phyloP scores from a whole-genome alignment of 805 yeast species.

The Zygosaccharomyces lentus region DNA sequence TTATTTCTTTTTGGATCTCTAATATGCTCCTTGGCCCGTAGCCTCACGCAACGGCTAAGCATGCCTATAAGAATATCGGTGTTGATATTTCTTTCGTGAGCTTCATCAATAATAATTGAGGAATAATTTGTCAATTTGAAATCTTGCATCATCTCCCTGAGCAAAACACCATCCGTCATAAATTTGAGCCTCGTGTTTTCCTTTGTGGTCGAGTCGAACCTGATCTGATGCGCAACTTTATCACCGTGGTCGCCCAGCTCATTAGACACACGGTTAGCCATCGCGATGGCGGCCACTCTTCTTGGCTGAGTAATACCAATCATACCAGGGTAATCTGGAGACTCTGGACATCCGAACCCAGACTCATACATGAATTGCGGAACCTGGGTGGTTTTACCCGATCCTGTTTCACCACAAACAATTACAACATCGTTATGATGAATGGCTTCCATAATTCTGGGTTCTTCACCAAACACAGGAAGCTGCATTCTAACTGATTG shows the following conservation, averaged over 20 bases:
- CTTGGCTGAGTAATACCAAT: slow-evolving; percentile 95
- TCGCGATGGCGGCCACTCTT: slow-evolving; percentile 89
- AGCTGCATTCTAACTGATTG: slow-evolving; percentile 64
- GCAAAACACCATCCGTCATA: slow-evolving; percentile 91
- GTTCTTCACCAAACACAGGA: slow-evolving; percentile 91
- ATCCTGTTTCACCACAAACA: slow-evolving; percentile 96
- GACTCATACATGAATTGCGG: slow-evolving; percentile 94
- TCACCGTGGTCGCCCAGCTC: slow-evolving; percentile 72
- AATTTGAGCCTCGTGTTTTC: slow-evolving; percentile 71
- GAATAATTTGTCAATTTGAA: slow-evolving; percentile 78
- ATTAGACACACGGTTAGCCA: slow-evolving; percentile 74
- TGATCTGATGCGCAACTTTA: slow-evolving; percentile 73
- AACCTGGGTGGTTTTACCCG: slow-evolving; percentile 97
- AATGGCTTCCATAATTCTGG: slow-evolving; percentile 90
- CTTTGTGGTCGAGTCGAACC: slow-evolving; percentile 69
- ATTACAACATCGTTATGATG: slow-evolving; percentile 87
- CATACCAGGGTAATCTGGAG: slow-evolving; percentile 77
- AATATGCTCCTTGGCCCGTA: slow-evolving; percentile 54
- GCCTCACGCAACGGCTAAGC: slow-evolving; percentile 76
- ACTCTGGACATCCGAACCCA: slow-evolving; percentile 66
- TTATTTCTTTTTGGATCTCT: slow-evolving; percentile 46
- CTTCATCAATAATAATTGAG: slow-evolving; percentile 88
- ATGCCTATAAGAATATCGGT: slow-evolving; percentile 95
- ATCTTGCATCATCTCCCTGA: slow-evolving; percentile 90
- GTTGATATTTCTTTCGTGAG: slow-evolving; percentile 94